These are phyloP conservation scores for Boletus semigastroideus DNA, from an alignment of 1,284 basidiomycete species.

Conservation along the genomic window DNA sequence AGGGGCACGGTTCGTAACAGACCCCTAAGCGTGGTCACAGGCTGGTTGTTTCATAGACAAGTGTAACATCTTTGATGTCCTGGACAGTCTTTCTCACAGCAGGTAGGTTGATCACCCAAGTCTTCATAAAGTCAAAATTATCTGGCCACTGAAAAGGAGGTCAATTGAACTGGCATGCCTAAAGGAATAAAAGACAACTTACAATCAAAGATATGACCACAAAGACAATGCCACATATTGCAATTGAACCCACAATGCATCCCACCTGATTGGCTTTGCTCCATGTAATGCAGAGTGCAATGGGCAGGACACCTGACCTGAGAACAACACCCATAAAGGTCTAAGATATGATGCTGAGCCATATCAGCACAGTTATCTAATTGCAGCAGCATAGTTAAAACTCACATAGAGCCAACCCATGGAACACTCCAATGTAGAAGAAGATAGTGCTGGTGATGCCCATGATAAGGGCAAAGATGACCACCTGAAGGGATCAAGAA, in stretches of 20 bases:
- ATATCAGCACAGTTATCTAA: slow-evolving; percentile 1
- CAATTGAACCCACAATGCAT: slow-evolving; percentile 78
- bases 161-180: not conserved
- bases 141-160: slow-evolving; percentile 63
- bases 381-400: slow-evolving; percentile 9
- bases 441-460: slow-evolving; percentile 84
- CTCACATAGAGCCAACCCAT: slow-evolving; percentile 90
- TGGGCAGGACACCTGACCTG: slow-evolving; percentile 83
- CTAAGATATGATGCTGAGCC: slow-evolving; percentile 30
- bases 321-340: slow-evolving; percentile 84
- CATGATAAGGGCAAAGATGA: slow-evolving; percentile 75
- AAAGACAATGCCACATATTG: slow-evolving; percentile 77
- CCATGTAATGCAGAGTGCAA: slow-evolving; percentile 83
- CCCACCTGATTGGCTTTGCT: slow-evolving; percentile 81
- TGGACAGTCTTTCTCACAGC: slow-evolving; percentile 12
- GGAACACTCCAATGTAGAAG: slow-evolving; percentile 84
- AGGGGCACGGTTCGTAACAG: no score
- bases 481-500: slow-evolving; percentile 50
- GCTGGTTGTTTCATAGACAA: no score
- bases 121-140: slow-evolving; percentile 76
- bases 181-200: slow-evolving; percentile 2
- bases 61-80: slow-evolving; percentile 23
- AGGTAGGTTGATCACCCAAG: slow-evolving; percentile 70
- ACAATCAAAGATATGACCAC: slow-evolving; percentile 52
- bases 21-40: no score